Percentiles rank a stretch among this genome's conserved stretches.
Conservation (phyloP, 257 asterid genomes). For the Linderniella brevidens region DNA sequence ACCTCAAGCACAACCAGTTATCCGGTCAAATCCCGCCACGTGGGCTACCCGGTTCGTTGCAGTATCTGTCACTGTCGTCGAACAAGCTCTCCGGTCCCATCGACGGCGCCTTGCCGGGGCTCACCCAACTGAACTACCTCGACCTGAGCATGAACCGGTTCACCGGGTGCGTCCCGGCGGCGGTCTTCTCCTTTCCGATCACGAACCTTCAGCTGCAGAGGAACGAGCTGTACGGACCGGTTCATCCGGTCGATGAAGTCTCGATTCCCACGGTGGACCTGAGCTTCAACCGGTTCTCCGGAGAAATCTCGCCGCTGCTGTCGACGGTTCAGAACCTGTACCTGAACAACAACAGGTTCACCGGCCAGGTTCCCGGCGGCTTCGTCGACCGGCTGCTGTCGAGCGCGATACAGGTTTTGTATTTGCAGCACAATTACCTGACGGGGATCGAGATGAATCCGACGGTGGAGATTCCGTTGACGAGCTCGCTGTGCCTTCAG, state of each 20-base stretch:
- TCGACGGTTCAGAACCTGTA: slow-evolving; percentile 68
- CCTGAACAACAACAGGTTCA: slow-evolving; percentile 83
- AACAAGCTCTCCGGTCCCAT: slow-evolving; percentile 55
- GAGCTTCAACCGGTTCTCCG: slow-evolving; percentile 69
- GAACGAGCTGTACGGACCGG: slow-evolving; percentile 53
- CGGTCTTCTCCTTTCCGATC: slow-evolving; percentile 42
- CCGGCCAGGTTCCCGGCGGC: slow-evolving; percentile 56
- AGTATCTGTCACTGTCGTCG: slow-evolving; percentile 49
- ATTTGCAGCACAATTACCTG: slow-evolving; percentile 73
- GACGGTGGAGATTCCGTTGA: slow-evolving; percentile 65
- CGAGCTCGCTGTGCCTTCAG: slow-evolving; percentile 76
- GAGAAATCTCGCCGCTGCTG: slow-evolving; percentile 50
- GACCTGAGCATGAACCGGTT: slow-evolving; percentile 71
- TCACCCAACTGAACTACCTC: slow-evolving; percentile 36
- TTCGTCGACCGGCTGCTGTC: slow-evolving; percentile 70
- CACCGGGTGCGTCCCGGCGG: slow-evolving; percentile 45
- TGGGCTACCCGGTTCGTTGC: slow-evolving; percentile 43
- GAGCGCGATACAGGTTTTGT: slow-evolving; percentile 39
- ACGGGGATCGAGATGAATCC: slow-evolving; percentile 76
- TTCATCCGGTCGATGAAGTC: slow-evolving; percentile 40
- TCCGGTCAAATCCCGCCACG: slow-evolving; percentile 39
- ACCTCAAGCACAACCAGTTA: slow-evolving; percentile 46
- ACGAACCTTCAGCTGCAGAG: slow-evolving; percentile 63
- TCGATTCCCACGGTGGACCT: slow-evolving; percentile 54
- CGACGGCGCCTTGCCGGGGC: slow-evolving; percentile 26